Evolutionary conservation across 139 green algal genomes (phyloP), one percentile per base, ranked within the genome.

Genomic region (Micractinium conductrix): DNA sequence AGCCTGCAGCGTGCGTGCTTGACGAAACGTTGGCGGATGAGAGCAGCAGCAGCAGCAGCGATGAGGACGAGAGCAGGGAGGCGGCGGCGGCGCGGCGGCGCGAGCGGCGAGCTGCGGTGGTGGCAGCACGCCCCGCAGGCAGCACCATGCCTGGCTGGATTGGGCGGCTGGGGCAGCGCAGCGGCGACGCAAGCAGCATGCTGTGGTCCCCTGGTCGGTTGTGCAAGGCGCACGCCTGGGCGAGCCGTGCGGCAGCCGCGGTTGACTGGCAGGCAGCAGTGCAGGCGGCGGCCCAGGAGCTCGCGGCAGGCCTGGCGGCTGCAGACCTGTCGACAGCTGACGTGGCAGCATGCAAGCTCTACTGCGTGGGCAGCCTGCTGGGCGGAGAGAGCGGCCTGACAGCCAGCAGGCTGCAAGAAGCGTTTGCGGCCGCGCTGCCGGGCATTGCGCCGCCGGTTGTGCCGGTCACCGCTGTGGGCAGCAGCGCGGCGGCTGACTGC

Each of bases 1-100:
- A 96, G 84, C 93, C 92, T 0, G 44, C 93, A 68, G 80, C 87
- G 1, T 91, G 74, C 45, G 24, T 85, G 50, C 78, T 79, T 30
- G 80, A 85, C 35, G 69, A 43, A 40, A 85, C 17, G 16, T 24
- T 80, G 50, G 80, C 14, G 3, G 14, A 60, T 16, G 19, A n/a
- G 67, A 78, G 60, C 68, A 68, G 53, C n/a, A n/a, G 55, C 67
- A 74, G 68, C 67, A 53, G 38, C 80, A 85, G 80, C 37, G 69
- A 62, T n/a, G 80, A 70, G 1, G 80, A 85, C 4, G 67, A 63
- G 40, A 24, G 63, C 55, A 38, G 6, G 42, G 42, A 45, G 33
- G 35, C 33, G 2, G 21, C 14, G 33, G 12, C 74, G 37, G 80
- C 43, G 1, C 50, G 40, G n/a, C n/a, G n/a, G 4, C 81, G 12